These are phyloP conservation scores for Xylariomycetidae sp. DNA, from an alignment of 2,329 filamentous ascomycete species.

Conservation along the genomic window DNA sequence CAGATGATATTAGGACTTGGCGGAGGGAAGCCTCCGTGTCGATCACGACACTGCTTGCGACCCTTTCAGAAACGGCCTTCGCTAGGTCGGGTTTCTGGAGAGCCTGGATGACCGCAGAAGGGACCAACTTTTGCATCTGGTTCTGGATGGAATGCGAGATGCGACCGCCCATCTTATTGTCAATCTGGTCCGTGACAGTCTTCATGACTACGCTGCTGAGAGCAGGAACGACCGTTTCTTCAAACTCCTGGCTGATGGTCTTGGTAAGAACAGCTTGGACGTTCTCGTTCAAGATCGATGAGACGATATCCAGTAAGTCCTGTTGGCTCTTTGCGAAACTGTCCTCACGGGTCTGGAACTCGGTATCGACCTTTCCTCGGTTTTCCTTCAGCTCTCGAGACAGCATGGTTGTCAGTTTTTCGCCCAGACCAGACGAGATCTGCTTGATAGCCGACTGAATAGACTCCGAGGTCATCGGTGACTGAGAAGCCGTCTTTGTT, in stretches of 20 bases:
- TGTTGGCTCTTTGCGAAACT: constrained; percentile 50
- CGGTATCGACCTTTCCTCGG: constrained; percentile 60
- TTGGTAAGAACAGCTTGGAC: constrained; percentile 68
- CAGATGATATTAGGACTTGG: constrained; percentile 53
- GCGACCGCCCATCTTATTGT: constrained; percentile 61
- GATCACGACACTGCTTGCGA: constrained; percentile 61
- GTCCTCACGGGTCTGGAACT: constrained; percentile 49
- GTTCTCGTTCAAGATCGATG: constrained; percentile 57
- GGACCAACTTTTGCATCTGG: constrained; percentile 68
- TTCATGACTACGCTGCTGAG: constrained; percentile 64
- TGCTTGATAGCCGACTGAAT: constrained; percentile 50
- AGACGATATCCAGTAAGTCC: constrained; percentile 53
- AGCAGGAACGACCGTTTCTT: constrained; percentile 69
- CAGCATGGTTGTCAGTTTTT: constrained; percentile 41
- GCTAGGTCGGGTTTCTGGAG: constrained; percentile 71
- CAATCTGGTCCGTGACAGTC: constrained; percentile 67
- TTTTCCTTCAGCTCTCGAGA: constrained; percentile 53
- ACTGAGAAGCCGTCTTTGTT: constrained; percentile 17
- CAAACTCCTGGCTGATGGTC: constrained; percentile 73
- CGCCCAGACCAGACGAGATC: constrained; percentile 48
- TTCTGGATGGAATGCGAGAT: constrained; percentile 63
- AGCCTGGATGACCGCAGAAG: constrained; percentile 60
- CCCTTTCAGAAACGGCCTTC: constrained; percentile 66
- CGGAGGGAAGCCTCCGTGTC: constrained; percentile 68
- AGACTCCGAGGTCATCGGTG: constrained; percentile 34